Evolutionary conservation across 495 filamentous ascomycete genomes (phyloP), one percentile per base, ranked within the genome.

Genomic region (Neurospora sp.): DNA sequence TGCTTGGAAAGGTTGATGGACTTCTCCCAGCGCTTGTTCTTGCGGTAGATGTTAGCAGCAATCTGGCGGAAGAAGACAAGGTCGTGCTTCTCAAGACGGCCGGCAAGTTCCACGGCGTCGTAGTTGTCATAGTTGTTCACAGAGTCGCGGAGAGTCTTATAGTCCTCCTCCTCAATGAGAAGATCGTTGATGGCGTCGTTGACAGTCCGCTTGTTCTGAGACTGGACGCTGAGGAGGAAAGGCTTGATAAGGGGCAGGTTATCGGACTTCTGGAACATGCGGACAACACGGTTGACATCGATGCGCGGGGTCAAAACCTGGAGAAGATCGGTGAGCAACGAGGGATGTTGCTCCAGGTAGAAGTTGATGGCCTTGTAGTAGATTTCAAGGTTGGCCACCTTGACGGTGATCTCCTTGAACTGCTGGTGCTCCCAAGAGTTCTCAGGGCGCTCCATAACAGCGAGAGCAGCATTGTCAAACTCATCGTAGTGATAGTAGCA

Each of bases 1-100:
- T 98, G 96, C 88, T 99, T 99, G 12, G 94, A 97, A 69, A 99
- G 86, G 70, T 93, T 90, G 82, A 99, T 98, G n/a, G 96, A 98
- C 86, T 98, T 98, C 82, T 97, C 94, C 96, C 96, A 99, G 74
- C 96, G 90, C 91, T 98, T 98, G 87, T 97, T 98, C 88, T 98
- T 98, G 75, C 96, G 93, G 86, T 98, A 99, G 84, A 99, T 98
- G 86, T 88, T 96, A 76, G 96, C 93, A 11, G 96, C 95, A 78
- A 98, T 96, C 85, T 99, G 96, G 76, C 96, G 90, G 92, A 99
- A 99, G 90, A 99, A 99, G 76, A 99, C 93, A 49, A 98, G 87
- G 69, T 98, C 95, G 79, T 99, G 96, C 82, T 93, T 91, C 88
- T 99, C 96, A 16, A 99, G 86, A 66, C 95, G 92, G 80, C 93